Base-by-base conservation (phyloP, 1,284 basidiomycete genomes). In the Ganoderma resinaceum region DNA sequence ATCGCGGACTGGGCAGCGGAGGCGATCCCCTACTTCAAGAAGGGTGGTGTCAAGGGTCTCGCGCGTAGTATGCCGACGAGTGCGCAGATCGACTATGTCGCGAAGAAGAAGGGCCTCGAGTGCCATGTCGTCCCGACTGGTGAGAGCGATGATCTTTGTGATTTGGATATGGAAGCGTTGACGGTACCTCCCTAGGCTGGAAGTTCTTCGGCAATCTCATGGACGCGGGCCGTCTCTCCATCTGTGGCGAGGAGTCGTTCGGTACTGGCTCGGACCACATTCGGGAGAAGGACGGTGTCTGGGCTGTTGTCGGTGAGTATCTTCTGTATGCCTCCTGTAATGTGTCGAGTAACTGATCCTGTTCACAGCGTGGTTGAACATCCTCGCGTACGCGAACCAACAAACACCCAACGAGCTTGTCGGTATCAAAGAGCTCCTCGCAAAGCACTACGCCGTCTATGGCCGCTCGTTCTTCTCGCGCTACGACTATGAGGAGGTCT, bases 171-270 rank as follows among this genome's bases (percentile, higher is more conserved):
- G 35, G 40, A 35, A 26, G 11, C 37, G 53, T 20, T 62, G 57
- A 66, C 58, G 64, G 46, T 71, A 16, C 11, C 5, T 6, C 31
- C 49, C 38, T 38, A 96, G 95, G 97, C 66, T 98, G 96, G 97
- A 99, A 99, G 83, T 99, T 99, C 90, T 99, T 99, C 79, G 98
- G 97, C 65, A 99, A 99, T 85, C 86, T 99, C 73, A 99, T 99
- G 97, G 97, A 99, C 80, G 97, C 98, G 57, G 97, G 96, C 0
- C 89, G 95, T 57, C 88, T 99, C 52, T 98, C 96, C 62, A 99
- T 99, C 79, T 99, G 97, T 77, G 97, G 97, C 74, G 97, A 99
- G 80, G 97, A 99, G 84, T 97, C 95, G 12, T 99, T 99, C 81
- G 97, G 97, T 70, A 99, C 97, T n/a, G 97, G 97, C 23, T 99